phyloP scores from a whole-genome alignment of 306 rosid genomes.

The Biancaea sappan region DNA sequence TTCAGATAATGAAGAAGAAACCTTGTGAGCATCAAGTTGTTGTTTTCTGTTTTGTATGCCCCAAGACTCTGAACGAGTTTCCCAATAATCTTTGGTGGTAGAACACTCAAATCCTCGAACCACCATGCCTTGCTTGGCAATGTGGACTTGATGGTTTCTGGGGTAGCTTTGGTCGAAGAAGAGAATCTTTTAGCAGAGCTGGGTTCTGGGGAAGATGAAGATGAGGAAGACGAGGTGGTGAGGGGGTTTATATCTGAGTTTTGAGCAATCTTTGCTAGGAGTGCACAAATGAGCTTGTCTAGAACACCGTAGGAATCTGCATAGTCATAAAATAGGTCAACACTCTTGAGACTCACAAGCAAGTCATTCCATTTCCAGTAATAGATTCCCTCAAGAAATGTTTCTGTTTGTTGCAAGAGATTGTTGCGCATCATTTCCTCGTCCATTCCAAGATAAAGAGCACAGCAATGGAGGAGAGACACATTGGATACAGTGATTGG shows the following conservation, averaged over 20 bases:
- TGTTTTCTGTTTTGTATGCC: constrained; percentile 49
- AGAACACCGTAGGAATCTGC: constrained; percentile 59
- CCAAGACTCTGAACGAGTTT: constrained; percentile 52
- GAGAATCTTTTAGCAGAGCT: constrained; percentile 40
- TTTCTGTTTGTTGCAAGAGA: constrained; percentile 61
- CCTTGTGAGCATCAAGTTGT: constrained; percentile 59
- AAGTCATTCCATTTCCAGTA: constrained; percentile 68
- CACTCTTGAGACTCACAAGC: constrained; percentile 50
- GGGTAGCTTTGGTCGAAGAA: constrained; percentile 49
- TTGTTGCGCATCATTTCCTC: constrained; percentile 52
- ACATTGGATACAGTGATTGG: constrained; percentile 55
- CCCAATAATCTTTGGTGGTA: constrained; percentile 65
- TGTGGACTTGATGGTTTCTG: constrained; percentile 44
- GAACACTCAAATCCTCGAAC: constrained; percentile 68
- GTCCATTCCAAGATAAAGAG: constrained; percentile 63
- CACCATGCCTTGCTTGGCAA: constrained; percentile 65
- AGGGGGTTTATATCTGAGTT: constrained; percentile 45
- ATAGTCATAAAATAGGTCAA: constrained; percentile 36
- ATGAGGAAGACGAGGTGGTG: constrained; percentile 36
- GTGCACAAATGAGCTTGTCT: constrained; percentile 62
- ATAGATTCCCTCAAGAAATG: constrained; percentile 53
- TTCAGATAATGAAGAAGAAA: constrained; percentile 73
- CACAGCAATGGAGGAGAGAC: constrained; percentile 58
- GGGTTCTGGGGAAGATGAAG: constrained; percentile 65
- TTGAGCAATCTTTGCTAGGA: constrained; percentile 55